Evolutionary conservation across 2,329 filamentous ascomycete genomes (phyloP).

Genomic region (Trichocomaceae sp.): DNA sequence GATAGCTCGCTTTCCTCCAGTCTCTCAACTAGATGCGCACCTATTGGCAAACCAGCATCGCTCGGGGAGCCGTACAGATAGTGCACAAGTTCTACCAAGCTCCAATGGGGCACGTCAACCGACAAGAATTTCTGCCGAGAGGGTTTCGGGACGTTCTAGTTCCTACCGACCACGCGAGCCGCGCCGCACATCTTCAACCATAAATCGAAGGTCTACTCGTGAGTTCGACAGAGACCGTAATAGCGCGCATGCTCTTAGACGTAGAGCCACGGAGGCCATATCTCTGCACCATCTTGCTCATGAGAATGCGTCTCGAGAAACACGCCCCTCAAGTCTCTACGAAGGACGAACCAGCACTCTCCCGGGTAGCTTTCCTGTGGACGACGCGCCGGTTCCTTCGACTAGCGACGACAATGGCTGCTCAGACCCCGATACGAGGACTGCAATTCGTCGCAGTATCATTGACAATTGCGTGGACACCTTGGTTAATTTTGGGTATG

Average conservation of each 20-base stretch:
- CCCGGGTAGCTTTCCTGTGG: conserved; percentile 24
- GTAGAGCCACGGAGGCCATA: conserved; percentile 24
- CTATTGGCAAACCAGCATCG: conserved; percentile 21
- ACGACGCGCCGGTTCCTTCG: conserved; percentile 8
- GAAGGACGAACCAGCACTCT: conserved; percentile 10
- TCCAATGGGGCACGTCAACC: background rate
- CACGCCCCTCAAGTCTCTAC: conserved; percentile 6
- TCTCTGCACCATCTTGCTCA: conserved; percentile 14
- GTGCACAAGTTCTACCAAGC: background rate
- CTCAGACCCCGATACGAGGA: conserved; percentile 8
- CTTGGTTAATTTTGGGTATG: conserved; percentile 38
- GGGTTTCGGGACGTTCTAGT: background rate
- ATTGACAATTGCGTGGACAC: conserved; percentile 35
- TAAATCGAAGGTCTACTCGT: conserved; percentile 20
- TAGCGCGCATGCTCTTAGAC: conserved; percentile 18
- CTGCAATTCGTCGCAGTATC: conserved; percentile 10
- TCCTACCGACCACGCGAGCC: conserved; percentile 3
- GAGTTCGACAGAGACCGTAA: conserved; percentile 20
- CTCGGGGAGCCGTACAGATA: conserved; percentile 1
- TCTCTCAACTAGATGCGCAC: conserved; percentile 34
- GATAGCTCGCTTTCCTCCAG: conserved; percentile 30
- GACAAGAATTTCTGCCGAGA: background rate
- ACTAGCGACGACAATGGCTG: background rate
- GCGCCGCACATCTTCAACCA: conserved; percentile 1
- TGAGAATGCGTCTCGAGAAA: background rate